Base-by-base conservation (phyloP, 352 stramenopile genomes). In the Achlya hypogyna region DNA sequence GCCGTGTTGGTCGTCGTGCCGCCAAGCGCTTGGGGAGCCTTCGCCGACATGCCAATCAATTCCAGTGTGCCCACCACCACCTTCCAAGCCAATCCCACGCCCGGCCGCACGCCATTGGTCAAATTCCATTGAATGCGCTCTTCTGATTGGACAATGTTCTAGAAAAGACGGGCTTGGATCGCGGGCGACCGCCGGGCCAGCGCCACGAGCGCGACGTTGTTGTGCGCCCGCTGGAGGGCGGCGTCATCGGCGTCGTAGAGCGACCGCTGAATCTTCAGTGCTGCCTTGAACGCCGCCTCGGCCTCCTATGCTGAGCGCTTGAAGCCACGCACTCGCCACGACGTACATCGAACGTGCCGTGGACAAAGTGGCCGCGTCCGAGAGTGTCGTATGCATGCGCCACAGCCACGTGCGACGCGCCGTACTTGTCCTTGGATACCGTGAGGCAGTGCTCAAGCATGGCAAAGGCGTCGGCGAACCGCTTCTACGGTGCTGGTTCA, bases 171-270 rank as follows among this genome's bases (percentile, higher is more conserved):
- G n/a, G 6, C 27, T 53, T 25, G n/a, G 40, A 14, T n/a, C 40
- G 14, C 27, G 47, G 28, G 14, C 49, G 23, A 34, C n/a, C n/a
- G 16, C 23, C 49, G 23, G 5, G 78, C 78, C 10, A 91, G 73
- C 0, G 81, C 75, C 16, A 87, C 62, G 69, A 85, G 72, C 12
- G 79, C 82, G 25, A 91, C 35, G 58, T 91, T 91, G 68, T 77
- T 85, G 63, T 86, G 74, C 35, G 69, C 71, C 5, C 80, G 82
- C n/a, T 71, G 70, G 22, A 74, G 69, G 20, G 75, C 45, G 32
- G 43, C 56, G 25, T 53, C 5, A n/a, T 45, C 45, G 23, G 31
- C 28, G 10, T 51, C 32, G 31, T 63, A 51, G 18, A 47, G 51
- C 9, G 63, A 29, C 8, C 72, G 59, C 10, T 75, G 47, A n/a